Evolutionary conservation across 1,284 basidiomycete genomes (phyloP).

Genomic region (Ganoderma lucidum): DNA sequence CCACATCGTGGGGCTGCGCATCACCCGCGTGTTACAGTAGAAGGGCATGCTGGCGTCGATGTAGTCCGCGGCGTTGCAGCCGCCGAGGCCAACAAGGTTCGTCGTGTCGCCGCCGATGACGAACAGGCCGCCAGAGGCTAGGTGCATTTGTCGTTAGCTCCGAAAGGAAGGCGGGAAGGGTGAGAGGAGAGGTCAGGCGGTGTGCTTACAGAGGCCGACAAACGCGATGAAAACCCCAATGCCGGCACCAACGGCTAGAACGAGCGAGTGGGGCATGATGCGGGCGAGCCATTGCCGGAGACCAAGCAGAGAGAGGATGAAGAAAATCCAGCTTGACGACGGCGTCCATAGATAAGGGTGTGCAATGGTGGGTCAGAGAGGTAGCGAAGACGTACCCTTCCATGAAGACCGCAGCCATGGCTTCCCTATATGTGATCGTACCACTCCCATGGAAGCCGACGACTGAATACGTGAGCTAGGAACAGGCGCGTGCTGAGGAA

Average conservation of each 20-base stretch:
- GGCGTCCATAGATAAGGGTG: background rate
- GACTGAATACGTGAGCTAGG: slow-evolving; percentile 86
- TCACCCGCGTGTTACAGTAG: slow-evolving; percentile 74
- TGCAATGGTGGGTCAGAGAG: no score
- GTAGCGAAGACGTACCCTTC: slow-evolving; percentile 63
- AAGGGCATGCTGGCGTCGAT: slow-evolving; percentile 51
- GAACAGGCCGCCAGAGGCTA: slow-evolving; percentile 72
- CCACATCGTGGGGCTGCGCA: slow-evolving; percentile 85
- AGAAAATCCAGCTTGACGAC: slow-evolving; percentile 80
- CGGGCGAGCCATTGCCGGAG: slow-evolving; percentile 92
- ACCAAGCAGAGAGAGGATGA: slow-evolving; percentile 83
- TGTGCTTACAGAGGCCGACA: slow-evolving; percentile 64
- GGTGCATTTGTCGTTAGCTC: background rate
- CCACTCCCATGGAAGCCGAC: slow-evolving; percentile 87
- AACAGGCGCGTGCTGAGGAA: background rate
- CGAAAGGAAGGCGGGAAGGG: slow-evolving; percentile 5
- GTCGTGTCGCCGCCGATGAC: slow-evolving; percentile 80
- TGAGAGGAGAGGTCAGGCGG: slow-evolving; percentile 11
- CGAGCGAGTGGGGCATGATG: slow-evolving; percentile 88
- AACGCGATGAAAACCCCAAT: slow-evolving; percentile 90
- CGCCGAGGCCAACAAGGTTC: slow-evolving; percentile 84
- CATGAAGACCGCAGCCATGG: slow-evolving; percentile 88
- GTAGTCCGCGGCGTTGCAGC: slow-evolving; percentile 66
- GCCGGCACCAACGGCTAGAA: slow-evolving; percentile 85
- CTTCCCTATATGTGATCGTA: slow-evolving; percentile 80